phyloP scores from a whole-genome alignment of 163 green algal species.

The Chlamydomonas reinhardtii region DNA sequence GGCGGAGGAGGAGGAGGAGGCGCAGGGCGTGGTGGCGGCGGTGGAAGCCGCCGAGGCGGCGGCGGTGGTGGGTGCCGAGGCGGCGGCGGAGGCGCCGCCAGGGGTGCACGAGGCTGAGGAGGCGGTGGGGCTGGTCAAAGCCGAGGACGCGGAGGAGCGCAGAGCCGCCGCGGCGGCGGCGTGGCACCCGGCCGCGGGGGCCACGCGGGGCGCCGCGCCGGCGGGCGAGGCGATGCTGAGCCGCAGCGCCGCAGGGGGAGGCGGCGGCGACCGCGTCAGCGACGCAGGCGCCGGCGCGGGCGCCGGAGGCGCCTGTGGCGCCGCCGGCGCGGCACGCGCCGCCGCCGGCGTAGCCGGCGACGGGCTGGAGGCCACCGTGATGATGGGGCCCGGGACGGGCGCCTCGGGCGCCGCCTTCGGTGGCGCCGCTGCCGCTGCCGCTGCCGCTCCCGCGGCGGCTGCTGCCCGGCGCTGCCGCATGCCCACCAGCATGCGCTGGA shows the following conservation, averaged over 20 bases:
- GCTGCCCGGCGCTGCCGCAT: neutral
- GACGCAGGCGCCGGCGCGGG: too few species aligned
- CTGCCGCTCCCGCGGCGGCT: neutral
- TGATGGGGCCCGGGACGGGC: neutral
- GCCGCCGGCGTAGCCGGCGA: too few species aligned
- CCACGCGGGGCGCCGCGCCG: too few species aligned
- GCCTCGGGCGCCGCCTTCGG: neutral
- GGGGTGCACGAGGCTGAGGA: neutral
- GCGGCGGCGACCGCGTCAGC: neutral
- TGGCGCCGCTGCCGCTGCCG: neutral
- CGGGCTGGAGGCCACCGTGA: neutral
- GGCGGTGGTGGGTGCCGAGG: neutral
- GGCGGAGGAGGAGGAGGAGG: too few species aligned
- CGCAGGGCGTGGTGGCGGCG: neutral
- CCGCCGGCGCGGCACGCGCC: too few species aligned
- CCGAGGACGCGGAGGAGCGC: too few species aligned
- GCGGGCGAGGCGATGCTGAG: neutral
- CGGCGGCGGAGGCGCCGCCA: too few species aligned
- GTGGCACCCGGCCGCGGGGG: too few species aligned
- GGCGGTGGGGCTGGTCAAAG: too few species aligned
- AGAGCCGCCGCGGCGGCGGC: too few species aligned
- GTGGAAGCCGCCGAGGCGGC: neutral
- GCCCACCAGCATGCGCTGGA: constrained; percentile 20
- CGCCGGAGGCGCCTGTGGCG: too few species aligned
- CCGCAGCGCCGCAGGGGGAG: too few species aligned